Base-by-base conservation (phyloP, 2,329 filamentous ascomycete species). In the Fusarium sulawesiense region DNA sequence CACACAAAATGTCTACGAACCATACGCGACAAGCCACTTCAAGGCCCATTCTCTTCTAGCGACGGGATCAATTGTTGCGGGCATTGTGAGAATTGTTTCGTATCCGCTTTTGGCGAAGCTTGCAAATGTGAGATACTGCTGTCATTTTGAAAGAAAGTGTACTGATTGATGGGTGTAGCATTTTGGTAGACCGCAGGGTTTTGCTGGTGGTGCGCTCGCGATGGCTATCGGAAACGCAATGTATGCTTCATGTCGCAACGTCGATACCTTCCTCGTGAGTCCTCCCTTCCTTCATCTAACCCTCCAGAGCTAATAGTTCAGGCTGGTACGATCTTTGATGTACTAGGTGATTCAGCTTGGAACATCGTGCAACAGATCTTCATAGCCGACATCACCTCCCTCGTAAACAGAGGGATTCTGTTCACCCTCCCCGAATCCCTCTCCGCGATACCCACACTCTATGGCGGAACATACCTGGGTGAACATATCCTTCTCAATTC, bases 351-450 rank as follows among this genome's bases (percentile, higher is more conserved):
- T 29, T 57, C 68, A 2, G 66, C 68, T 18, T 71, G 68, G 68
- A 71, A 72, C 41, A 72, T 71, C 2, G 53, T 68, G 0, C 69
- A 72, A 6, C 69, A 72, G 14, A 70, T 72, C 8, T 72, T 72
- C 25, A 56, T 72, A n/a, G 69, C 69, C 0, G 69, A 72, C 9
- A 60, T 72, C 0, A 72, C 69, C 1, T 58, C 61, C 29, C 65
- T 72, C 3, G 69, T 72, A 3, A 72, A 72, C 18, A 48, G 69
- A 14, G 69, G 68, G 10, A 66, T 72, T 2, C 40, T 72, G 0
- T 70, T 72, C 18, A 70, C 69, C 0, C 51, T 71, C 0, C 69
- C 69, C 9, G 69, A 71, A 8, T 71, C 69, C 6, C 44, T 71
- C 23, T 53, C 69, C 0, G 69, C 69, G 2, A 71, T 71, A 14